Conservation (phyloP, 208 protist species). For the Acanthamoeba culbertsoni region DNA sequence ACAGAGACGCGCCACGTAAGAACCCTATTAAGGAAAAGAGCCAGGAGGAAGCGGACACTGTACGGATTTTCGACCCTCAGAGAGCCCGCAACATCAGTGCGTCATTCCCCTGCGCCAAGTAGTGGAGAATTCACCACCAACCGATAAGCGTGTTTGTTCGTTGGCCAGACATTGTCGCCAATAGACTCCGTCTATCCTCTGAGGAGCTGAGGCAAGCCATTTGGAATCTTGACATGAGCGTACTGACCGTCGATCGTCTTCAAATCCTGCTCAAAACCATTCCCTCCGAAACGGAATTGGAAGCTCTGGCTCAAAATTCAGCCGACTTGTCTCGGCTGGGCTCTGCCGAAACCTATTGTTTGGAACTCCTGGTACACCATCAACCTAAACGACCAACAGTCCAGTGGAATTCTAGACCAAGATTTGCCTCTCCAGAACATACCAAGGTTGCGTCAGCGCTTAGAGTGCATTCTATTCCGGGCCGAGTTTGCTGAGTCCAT, state of each 20-base stretch:
- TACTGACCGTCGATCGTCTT: not conserved
- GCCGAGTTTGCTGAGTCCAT: not conserved
- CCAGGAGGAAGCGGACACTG: not conserved
- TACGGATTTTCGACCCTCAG: not conserved
- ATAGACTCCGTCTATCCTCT: not conserved
- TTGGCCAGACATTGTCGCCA: not conserved
- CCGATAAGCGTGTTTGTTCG: not conserved
- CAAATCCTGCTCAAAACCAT: slow-evolving; percentile 47
- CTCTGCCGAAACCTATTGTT: not conserved
- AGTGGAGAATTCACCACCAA: not conserved
- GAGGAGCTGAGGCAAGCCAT: not conserved
- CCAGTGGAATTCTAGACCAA: not conserved
- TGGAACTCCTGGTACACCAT: not conserved
- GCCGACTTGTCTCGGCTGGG: not conserved
- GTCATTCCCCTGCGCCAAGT: no score
- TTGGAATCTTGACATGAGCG: not conserved
- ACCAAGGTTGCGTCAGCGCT: not conserved
- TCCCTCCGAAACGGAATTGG: not conserved
- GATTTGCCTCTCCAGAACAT: not conserved
- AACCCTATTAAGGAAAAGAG: not conserved
- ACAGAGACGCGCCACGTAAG: not conserved
- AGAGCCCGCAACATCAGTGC: slow-evolving; percentile 16
- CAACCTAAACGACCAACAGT: not conserved
- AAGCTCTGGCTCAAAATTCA: not conserved
- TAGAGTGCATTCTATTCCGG: not conserved